Percentiles rank a stretch among this genome's conserved stretches.
Evolutionary conservation across 2,329 filamentous ascomycete genomes (phyloP).

Genomic region (Ilyonectria sp.): DNA sequence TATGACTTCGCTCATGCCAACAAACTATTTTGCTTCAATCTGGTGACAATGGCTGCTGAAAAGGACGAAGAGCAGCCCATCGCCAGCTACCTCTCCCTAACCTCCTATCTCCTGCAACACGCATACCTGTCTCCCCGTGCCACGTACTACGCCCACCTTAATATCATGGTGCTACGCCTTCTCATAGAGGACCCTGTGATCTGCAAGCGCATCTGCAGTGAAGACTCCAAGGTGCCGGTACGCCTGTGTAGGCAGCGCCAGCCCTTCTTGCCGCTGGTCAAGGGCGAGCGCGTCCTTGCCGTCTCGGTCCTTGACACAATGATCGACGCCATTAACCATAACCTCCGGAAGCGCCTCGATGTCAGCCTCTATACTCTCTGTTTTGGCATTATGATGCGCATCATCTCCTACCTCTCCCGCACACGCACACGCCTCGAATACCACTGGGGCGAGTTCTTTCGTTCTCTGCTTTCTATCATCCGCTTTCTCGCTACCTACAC

Average conservation of each 20-base stretch:
- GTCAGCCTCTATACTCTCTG: conserved; percentile 87
- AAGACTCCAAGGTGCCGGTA: conserved; percentile 81
- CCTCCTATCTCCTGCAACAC: conserved; percentile 94
- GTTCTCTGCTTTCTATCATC: conserved; percentile 87
- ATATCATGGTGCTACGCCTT: conserved; percentile 87
- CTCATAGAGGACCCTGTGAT: conserved; percentile 88
- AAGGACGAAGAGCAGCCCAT: conserved; percentile 82
- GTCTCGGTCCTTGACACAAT: conserved; percentile 87
- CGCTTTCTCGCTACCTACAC: conserved; percentile 93
- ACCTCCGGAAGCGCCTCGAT: conserved; percentile 88
- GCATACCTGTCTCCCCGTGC: conserved; percentile 86
- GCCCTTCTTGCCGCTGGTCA: conserved; percentile 84
- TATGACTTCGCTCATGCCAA: conserved; percentile 97
- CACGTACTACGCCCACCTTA: conserved; percentile 87
- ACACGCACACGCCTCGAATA: conserved; percentile 86
- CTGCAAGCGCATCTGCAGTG: conserved; percentile 87
- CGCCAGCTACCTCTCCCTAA: conserved; percentile 86
- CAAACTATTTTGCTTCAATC: conserved; percentile 91
- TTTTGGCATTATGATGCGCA: conserved; percentile 84
- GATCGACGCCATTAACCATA: conserved; percentile 94
- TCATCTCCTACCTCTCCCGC: conserved; percentile 87
- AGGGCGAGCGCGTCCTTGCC: conserved; percentile 80
- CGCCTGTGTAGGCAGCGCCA: conserved; percentile 91
- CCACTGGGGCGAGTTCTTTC: conserved; percentile 97
- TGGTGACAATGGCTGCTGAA: conserved; percentile 75